phyloP scores from a whole-genome alignment of 768 basidiomycete genomes.

The Obba rivulosa region DNA sequence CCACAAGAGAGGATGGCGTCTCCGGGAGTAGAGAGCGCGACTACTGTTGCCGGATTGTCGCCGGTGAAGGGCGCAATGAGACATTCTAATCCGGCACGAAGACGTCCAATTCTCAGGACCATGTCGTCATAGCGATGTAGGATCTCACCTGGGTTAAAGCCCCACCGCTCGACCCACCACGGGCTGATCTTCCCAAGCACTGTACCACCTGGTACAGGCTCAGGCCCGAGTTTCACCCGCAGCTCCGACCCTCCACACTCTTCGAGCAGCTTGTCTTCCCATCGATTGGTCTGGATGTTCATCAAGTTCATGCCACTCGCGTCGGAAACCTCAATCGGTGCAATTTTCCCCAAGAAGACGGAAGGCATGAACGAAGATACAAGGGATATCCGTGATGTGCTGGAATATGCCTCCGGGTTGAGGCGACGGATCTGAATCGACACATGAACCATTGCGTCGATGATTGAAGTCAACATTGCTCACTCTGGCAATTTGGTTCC shows the following conservation, averaged over 20 bases:
- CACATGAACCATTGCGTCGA: constrained; percentile 6
- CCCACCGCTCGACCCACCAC: constrained; percentile 77
- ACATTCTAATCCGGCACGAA: constrained; percentile 44
- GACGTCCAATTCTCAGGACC: background rate
- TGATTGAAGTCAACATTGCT: constrained; percentile 9
- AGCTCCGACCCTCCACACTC: constrained; percentile 66
- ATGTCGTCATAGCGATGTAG: background rate
- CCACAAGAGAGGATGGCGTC: constrained; percentile 85
- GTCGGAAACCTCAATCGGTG: constrained; percentile 82
- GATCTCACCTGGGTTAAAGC: constrained; percentile 55
- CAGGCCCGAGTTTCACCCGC: constrained; percentile 64
- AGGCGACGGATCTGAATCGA: constrained; percentile 47
- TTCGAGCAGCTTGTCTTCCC: constrained; percentile 63
- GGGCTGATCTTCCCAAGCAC: constrained; percentile 56
- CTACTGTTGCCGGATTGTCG: constrained; percentile 84
- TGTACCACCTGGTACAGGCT: constrained; percentile 70
- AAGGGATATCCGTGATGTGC: constrained; percentile 66
- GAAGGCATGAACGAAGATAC: constrained; percentile 83
- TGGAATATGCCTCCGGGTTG: constrained; percentile 47
- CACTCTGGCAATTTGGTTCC: constrained; percentile 76
- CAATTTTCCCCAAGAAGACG: constrained; percentile 71
- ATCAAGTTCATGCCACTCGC: constrained; percentile 91
- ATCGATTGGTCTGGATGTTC: constrained; percentile 67
- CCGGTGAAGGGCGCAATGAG: constrained; percentile 82
- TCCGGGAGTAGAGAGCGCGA: constrained; percentile 66